phyloP scores from a whole-genome alignment of 2,329 filamentous ascomycete species.

The Fusarium praegraminearum region DNA sequence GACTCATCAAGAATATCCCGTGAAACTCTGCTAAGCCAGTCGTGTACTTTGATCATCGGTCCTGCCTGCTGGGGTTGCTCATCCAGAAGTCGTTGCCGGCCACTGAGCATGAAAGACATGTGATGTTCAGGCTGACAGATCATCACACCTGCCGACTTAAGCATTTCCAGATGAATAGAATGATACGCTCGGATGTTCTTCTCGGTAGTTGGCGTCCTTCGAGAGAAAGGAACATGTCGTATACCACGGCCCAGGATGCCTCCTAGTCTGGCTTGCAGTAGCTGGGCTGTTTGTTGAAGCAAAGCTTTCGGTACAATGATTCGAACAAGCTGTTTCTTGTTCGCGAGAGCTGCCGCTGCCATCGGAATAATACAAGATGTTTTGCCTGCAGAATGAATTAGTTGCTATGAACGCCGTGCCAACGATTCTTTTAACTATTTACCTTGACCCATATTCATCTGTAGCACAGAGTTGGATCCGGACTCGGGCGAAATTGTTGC shows the following conservation, averaged over 20 bases:
- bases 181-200: slow-evolving; percentile 50
- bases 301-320: slow-evolving; percentile 70
- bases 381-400: slow-evolving; percentile 58
- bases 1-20: slow-evolving; percentile 76
- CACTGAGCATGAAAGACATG: slow-evolving; percentile 73
- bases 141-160: slow-evolving; percentile 63
- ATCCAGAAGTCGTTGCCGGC: slow-evolving; percentile 68
- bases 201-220: slow-evolving; percentile 55
- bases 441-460: slow-evolving; percentile 76
- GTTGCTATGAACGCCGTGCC: not conserved
- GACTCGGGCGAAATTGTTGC: slow-evolving; percentile 69
- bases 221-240: slow-evolving; percentile 69
- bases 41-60: slow-evolving; percentile 64
- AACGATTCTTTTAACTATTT: slow-evolving; percentile 6
- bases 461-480: slow-evolving; percentile 68
- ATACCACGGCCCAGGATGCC: slow-evolving; percentile 65
- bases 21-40: slow-evolving; percentile 61
- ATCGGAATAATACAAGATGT: slow-evolving; percentile 69
- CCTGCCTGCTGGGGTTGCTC: slow-evolving; percentile 57
- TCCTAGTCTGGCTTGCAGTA: slow-evolving; percentile 67
- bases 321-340: slow-evolving; percentile 62
- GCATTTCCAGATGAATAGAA: slow-evolving; percentile 56
- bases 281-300: slow-evolving; percentile 67
- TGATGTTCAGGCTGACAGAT: slow-evolving; percentile 72
- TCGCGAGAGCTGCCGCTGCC: slow-evolving; percentile 59